Evolutionary conservation across 352 stramenopile genomes (phyloP), one percentile per base, ranked within the genome.

Genomic region (Globisporangium perplexum): DNA sequence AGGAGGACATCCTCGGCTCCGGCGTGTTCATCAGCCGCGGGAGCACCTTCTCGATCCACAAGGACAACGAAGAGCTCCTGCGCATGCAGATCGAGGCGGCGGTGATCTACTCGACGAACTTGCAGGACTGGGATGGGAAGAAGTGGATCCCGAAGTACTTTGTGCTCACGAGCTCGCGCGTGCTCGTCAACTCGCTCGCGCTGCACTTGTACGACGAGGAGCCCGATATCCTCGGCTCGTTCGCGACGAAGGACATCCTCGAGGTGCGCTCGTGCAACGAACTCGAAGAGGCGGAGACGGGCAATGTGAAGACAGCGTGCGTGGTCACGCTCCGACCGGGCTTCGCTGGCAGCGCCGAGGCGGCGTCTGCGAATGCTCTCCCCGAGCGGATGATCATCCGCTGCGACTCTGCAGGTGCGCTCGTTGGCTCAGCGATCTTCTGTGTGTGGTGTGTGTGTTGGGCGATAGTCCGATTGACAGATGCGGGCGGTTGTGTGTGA

Each of bases 101-200:
- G 0, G 84, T 93, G 35, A 73, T 87, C 38, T 92, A 91, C 59
- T 92, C 84, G 26, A 80, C 78, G 8, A 95, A 95, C 48, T 54
- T 95, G 5, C 84, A 93, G 47, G 84, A 92, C 24, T 95, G 82
- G 82, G 84, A 95, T 39, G 82, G 77, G 7, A 77, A 73, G 33
- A 93, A 91, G 55, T 95, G 84, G 84, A 91, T 95, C 39, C 77
- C 84, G 1, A 95, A 95, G 62, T 95, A 95, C 54, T 93, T 92
- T 57, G 84, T 95, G 33, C 57, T 95, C 28, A 95, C 84, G 26
- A 88, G 60, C 43, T 90, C 82, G 11, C 84, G 84, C 11, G 70
- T 95, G 39, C 66, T 95, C 20, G 67, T 93, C 12, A 67, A 92
- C 49, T 92, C 84, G 15, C 75, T 95, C 1, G 84, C 84, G 20